Percentiles rank a stretch among this genome's conserved stretches.
These are phyloP conservation scores for Picea sitchensis DNA, from an alignment of 75 land plant species.

Conservation along the genomic window DNA sequence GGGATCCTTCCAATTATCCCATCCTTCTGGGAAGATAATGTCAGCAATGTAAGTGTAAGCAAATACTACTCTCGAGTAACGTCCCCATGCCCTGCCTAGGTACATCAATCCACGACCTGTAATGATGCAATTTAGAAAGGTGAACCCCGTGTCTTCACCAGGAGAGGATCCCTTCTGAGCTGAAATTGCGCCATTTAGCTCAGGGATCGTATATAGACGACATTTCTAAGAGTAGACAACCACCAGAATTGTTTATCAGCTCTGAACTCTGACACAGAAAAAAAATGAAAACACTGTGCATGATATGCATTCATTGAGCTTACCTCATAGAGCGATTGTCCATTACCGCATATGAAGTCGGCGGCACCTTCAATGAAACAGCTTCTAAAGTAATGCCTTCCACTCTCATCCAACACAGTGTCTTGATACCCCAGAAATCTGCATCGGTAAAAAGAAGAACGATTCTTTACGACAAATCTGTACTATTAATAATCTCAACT, in stretches of 20 bases:
- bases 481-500: conserved; percentile 18
- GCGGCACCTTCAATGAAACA: conserved; percentile 29
- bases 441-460: conserved; percentile 13
- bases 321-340: conserved; percentile 18
- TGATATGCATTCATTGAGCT: no score
- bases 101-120: conserved; percentile 46
- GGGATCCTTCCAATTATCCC: conserved; percentile 51
- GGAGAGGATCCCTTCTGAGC: conserved; percentile 48
- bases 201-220: conserved; percentile 45
- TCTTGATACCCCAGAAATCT: conserved; percentile 18
- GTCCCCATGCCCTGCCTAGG: conserved; percentile 77
- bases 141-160: conserved; percentile 59
- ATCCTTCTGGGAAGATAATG: conserved; percentile 62
- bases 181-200: conserved; percentile 50
- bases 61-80: conserved; percentile 62
- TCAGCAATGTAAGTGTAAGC: conserved; percentile 43
- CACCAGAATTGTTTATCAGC: background rate
- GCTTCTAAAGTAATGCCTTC: conserved; percentile 23
- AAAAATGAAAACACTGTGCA: background rate
- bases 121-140: conserved; percentile 46
- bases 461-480: conserved; percentile 6
- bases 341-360: conserved; percentile 27
- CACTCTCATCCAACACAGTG: conserved; percentile 18
- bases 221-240: conserved; percentile 42
- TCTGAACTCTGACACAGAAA: background rate